phyloP scores from a whole-genome alignment of 2,329 filamentous ascomycete genomes.

The Sodiomyces alkalinus region DNA sequence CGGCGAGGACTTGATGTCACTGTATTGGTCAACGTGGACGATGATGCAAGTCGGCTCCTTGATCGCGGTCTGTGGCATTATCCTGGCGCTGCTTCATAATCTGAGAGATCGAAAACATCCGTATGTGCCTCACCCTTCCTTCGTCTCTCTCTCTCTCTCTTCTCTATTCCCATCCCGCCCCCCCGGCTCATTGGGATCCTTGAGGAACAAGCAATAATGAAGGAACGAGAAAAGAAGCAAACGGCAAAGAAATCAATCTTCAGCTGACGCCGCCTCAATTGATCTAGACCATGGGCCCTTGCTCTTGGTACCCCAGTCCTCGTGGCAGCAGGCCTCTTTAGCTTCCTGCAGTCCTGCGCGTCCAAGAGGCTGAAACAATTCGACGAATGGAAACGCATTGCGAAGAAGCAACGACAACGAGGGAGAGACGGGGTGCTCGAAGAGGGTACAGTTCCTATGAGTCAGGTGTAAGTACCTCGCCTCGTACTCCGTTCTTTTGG shows the following conservation, averaged over 20 bases:
- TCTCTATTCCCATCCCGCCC: too few species aligned
- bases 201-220: too few species aligned
- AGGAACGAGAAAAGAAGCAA: too few species aligned
- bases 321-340: constrained; percentile 38
- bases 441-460: constrained; percentile 18
- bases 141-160: neutral
- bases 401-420: constrained; percentile 5
- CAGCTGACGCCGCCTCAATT: neutral
- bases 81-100: constrained; percentile 35
- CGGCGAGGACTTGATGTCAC: constrained; percentile 41
- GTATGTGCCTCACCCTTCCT: constrained; percentile 16
- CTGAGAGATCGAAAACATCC: constrained; percentile 34
- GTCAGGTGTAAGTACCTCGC: constrained; percentile 24
- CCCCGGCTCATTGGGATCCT: too few species aligned
- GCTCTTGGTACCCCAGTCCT: constrained; percentile 44
- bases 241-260: too few species aligned
- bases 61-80: constrained; percentile 42
- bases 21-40: constrained; percentile 48
- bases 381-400: too few species aligned
- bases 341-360: constrained; percentile 28
- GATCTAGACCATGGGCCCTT: constrained; percentile 36
- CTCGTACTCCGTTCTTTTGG: neutral
- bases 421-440: constrained; percentile 8
- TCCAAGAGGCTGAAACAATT: too few species aligned
- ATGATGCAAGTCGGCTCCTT: constrained; percentile 42